Conservation (phyloP, 2,329 filamentous ascomycete genomes). For the Chaetomiaceae sp. region DNA sequence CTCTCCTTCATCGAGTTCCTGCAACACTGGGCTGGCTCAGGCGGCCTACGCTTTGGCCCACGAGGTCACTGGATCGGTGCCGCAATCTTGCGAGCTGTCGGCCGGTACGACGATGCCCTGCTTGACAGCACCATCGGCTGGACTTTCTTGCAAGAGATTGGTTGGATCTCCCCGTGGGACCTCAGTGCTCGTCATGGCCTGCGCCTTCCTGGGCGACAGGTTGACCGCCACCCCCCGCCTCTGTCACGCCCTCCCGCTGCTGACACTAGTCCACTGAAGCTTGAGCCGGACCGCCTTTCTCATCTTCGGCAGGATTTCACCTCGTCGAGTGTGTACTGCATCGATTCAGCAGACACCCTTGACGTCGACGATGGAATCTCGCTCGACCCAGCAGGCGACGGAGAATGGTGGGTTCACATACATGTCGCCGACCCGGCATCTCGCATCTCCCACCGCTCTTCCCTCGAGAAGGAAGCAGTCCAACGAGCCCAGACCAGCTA, state of each 20-base stretch:
- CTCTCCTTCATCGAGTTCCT: conserved; percentile 61
- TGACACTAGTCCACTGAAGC: conserved; percentile 4
- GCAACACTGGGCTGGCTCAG: conserved; percentile 60
- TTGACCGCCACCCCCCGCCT: conserved; percentile 41
- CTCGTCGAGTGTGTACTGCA: conserved; percentile 61
- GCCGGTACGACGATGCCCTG: conserved; percentile 50
- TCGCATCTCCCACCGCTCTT: conserved; percentile 55
- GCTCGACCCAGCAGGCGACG: conserved; percentile 51
- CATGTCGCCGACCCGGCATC: conserved; percentile 77
- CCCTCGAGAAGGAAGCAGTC: conserved; percentile 56
- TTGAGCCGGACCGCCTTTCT: conserved; percentile 41
- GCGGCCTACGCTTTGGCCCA: conserved; percentile 48
- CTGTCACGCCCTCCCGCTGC: too few relatives aligned
- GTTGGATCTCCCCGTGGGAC: conserved; percentile 66
- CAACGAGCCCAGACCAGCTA: conserved; percentile 57
- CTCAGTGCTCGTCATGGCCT: conserved; percentile 59
- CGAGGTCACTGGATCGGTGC: conserved; percentile 58
- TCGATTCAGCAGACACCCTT: conserved; percentile 60
- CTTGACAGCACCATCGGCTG: conserved; percentile 47
- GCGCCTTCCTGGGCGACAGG: conserved; percentile 46
- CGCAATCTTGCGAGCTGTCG: conserved; percentile 56
- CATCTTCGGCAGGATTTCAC: conserved; percentile 55
- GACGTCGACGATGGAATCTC: conserved; percentile 80
- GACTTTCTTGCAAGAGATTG: conserved; percentile 72
- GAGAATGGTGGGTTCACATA: conserved; percentile 69